phyloP scores from a whole-genome alignment of 2,329 filamentous ascomycete genomes.

The Mariannaea sp. region DNA sequence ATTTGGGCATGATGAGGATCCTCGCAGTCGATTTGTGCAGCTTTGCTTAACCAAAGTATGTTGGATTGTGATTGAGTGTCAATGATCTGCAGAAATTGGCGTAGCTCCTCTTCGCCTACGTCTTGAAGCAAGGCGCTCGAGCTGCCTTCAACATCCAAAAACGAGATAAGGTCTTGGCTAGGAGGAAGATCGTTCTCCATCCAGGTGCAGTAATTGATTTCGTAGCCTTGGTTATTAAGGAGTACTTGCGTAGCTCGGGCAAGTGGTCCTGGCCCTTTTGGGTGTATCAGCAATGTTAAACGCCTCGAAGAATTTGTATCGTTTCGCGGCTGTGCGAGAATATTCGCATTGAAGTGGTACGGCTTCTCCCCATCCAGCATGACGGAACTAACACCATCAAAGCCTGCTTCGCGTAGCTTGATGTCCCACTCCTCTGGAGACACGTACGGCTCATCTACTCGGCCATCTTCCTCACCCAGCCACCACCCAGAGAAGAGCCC shows the following conservation, averaged over 20 bases:
- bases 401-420: slow-evolving; percentile 36
- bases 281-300: too few relatives aligned
- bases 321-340: not conserved
- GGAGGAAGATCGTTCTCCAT: not conserved
- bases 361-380: not conserved
- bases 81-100: too few relatives aligned
- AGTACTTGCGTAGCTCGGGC: not conserved
- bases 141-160: not conserved
- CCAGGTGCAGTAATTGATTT: not conserved
- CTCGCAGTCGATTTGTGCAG: not conserved
- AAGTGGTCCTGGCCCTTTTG: too few relatives aligned
- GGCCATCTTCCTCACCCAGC: slow-evolving; percentile 37
- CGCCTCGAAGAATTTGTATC: not conserved
- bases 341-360: not conserved
- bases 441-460: slow-evolving; percentile 35
- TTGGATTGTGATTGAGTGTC: too few relatives aligned
- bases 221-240: not conserved
- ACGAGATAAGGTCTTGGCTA: not conserved
- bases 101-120: not conserved
- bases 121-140: not conserved
- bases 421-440: slow-evolving; percentile 32
- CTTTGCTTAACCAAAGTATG: not conserved
- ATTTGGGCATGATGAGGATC: too few relatives aligned
- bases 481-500: slow-evolving; percentile 42
- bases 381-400: slow-evolving; percentile 7